These are phyloP conservation scores for Cunninghamia lanceolata DNA, from an alignment of 75 land plant species.

Conservation along the genomic window DNA sequence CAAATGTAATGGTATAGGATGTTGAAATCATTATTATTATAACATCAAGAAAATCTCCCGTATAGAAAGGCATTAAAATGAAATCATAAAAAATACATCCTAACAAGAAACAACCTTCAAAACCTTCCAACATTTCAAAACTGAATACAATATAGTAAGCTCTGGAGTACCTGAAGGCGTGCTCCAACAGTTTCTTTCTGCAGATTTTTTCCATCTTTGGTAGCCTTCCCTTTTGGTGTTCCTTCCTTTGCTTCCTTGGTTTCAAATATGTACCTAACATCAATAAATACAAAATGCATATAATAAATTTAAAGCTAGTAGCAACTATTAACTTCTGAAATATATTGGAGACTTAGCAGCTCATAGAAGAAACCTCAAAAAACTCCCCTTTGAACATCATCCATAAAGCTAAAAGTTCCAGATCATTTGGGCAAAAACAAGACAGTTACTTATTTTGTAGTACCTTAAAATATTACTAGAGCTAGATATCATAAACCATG, in stretches of 20 bases:
- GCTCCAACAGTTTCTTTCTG: conserved; percentile 42
- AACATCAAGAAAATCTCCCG: neutral
- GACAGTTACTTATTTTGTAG: neutral
- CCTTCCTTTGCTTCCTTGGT: conserved; percentile 55
- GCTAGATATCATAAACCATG: too few species aligned
- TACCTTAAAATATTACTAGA: neutral
- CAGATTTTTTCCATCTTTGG: conserved; percentile 22
- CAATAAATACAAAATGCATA: neutral
- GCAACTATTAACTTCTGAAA: neutral
- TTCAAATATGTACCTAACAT: conserved; percentile 79
- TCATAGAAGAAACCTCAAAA: neutral
- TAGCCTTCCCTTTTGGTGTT: conserved; percentile 26
- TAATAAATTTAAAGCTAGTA: neutral
- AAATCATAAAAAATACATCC: neutral
- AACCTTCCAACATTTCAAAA: neutral
- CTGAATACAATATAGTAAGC: neutral
- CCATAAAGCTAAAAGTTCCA: neutral
- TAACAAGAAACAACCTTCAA: neutral
- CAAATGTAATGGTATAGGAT: neutral
- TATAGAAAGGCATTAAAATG: neutral
- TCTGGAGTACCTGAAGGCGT: conserved; percentile 67
- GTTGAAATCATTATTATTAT: neutral
- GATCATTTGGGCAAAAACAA: neutral
- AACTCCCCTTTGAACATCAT: neutral
- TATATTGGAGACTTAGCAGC: neutral